Evolutionary conservation across 2,329 filamentous ascomycete species (phyloP), one percentile per base, ranked within the genome.

Genomic region (Talaromyces islandicus): DNA sequence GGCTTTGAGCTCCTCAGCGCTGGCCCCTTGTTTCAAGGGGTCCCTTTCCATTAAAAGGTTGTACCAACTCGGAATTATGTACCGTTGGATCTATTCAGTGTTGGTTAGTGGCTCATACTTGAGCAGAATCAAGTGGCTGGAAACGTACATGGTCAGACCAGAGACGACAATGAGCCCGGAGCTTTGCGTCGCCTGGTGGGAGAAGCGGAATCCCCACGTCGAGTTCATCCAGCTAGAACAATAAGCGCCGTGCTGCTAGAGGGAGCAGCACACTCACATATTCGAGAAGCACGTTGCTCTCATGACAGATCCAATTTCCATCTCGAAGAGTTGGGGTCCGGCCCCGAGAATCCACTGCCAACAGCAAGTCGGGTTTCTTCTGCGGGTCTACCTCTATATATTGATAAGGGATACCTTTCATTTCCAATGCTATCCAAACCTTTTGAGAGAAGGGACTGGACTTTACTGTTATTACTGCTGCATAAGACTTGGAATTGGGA

Each of bases 381-480:
- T 90, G 92, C 7, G 90, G 89, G 68, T 95, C 89, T 52, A 91
- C 86, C 74, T 96, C 91, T 67, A 91, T 87, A 73, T 95, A 96
- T 70, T 95, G 90, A 70, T 96, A 96, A 41, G 84, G 78, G 9
- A 94, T 81, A 19, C 85, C 83, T 71, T 94, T 94, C 67, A 87
- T 80, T 72, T 96, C 91, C 38, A 96, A 81, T 0, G 91, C 89
- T 64, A 96, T 94, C 91, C 91, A 96, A 27, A 94, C 89, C 19
- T 91, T 85, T 71, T 95, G 91, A 1, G 91, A 91, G 70, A 93
- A 94, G 27, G 91, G 91, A 69, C 88, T 90, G 51, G 7, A 46
- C 3, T 24, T 46, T 1, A 56, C 56, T 60, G 27, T n/a, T 50
- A 43, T 48, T 61, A 54, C 67, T 58, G 57, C 62, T 32, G 58